Evolutionary conservation across 148 eudicot species (phyloP), one percentile per base, ranked within the genome.

Genomic region (Cornus controversa): DNA sequence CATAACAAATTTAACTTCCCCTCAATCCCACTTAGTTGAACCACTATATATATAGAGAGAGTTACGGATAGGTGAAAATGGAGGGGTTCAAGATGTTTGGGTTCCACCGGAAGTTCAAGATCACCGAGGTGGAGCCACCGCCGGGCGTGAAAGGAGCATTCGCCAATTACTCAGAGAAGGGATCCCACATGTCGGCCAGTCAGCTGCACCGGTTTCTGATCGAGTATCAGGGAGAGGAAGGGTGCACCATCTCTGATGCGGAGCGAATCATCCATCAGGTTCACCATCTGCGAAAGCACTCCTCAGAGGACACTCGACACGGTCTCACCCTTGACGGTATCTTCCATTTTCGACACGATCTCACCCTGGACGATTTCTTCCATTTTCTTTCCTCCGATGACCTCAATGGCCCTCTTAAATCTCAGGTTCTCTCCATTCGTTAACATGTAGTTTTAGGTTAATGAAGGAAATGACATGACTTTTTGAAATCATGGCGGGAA

Each of bases 341-440:
- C 77, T 93, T 89, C 74, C 85, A 72, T 27, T 93, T 66, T 63
- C 84, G n/a, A n/a, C n/a, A n/a, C n/a, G 80, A 5, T 42, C 80
- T 93, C 78, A 77, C 81, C 13, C 83, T 90, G n/a, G 93, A 91
- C 15, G 98, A 91, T 81, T 96, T 96, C 77, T 93, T 89, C 74
- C 85, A 72, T 27, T 93, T 66, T 63, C 84, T 96, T 11, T 91
- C 90, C 53, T 84, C 74, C 36, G 85, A 88, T 71, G 88, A 91
- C 62, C 91, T 93, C 50, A 96, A 96, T 82, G 85, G 84, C 40
- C 91, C 98, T 5, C 76, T 96, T 53, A 77, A 47, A 62, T 23
- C 77, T n/a, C 75, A 90, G 99, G 98, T 93, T 64, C 20, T 42
- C 73, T 36, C 22, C 68, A 1, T 6, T 9, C 10, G 45, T 40